Evolutionary conservation across 192 early-diverging fungal species (phyloP), one percentile per base, ranked within the genome.

Genomic region (Gaertneriomyces sp.): DNA sequence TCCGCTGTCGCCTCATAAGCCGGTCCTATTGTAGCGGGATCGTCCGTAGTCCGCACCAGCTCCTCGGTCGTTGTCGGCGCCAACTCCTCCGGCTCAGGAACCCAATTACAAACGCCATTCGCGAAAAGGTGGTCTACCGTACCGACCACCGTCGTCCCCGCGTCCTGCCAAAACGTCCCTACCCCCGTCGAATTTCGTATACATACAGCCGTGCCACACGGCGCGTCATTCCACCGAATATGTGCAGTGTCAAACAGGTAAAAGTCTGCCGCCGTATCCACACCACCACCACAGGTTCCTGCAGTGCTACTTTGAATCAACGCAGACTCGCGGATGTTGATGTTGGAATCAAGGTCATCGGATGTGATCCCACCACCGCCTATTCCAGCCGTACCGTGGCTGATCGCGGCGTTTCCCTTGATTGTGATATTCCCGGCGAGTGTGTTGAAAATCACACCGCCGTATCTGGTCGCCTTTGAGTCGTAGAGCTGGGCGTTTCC

Each of bases 281-380:
- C 41, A 12, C 61, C 61, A 52, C 61, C 61, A 7, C 61, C 61
- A 38, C 61, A 63, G 46, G 53, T 63, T 19, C 3, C 46, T 11
- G 61, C 61, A 11, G 61, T 25, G 46, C 53, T 63, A 50, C 53
- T 63, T 25, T 41, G 61, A n/a, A 63, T 7, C 8, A 7, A 33
- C 4, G 61, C 11, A 10, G 45, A 39, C 11, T 17, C 17, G 11
- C 10, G 10, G 33, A 63, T 4, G 19, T 6, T 9, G 7, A 49
- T 50, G 17, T 50, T 47, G 6, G 61, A 17, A 8, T 14, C 3
- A 10, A 50, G 46, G 20, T 50, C 61, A 38, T 50, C n/a, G 16
- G 42, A 33, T 41, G 46, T 14, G 45, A 63, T 63, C 9, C 46
- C 61, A 39, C 61, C 61, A n/a, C 61, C 61, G 39, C 49, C 49